Base-by-base conservation (phyloP, 2,329 filamentous ascomycete species). In the Talaromyces sp. region DNA sequence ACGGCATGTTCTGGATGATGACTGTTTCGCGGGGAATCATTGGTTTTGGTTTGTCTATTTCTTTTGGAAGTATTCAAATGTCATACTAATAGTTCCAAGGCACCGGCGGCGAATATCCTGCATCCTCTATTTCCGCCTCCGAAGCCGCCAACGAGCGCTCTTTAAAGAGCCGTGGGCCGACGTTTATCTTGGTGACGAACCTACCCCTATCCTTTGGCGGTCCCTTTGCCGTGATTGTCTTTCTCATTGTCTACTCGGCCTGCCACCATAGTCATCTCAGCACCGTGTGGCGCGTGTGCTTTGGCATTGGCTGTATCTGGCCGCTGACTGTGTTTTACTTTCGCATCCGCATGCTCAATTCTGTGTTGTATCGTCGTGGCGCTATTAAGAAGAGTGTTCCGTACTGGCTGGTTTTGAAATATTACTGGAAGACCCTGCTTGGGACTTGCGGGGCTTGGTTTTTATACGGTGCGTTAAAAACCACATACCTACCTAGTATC, bases 361-460 rank as follows among this genome's bases (percentile, higher is more conserved):
- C 73, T 55, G 81, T 73, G 68, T 81, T 82, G 10, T 83, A 82
- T 64, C 78, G 78, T 30, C 80, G 80, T 1, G 80, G 82, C 4
- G 83, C 83, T 0, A 85, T 85, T 70, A 83, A 85, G 66, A 72
- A 68, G 23, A 70, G 71, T 7, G 79, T 86, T 0, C 81, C 83
- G 0, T 83, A 86, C 64, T 65, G 69, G 1, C 74, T 86, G 0
- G 76, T 84, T 5, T 42, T 83, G 9, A 75, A 75, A 23, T 85
- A 80, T 68, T 86, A 86, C 14, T 85, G 83, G 83, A 81, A 78
- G 66, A 73, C 78, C 2, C 70, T 86, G 10, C 72, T 82, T 34
- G 82, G 84, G 9, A 84, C 83, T 9, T 82, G 78, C 60, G 78
- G 81, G 9, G 83, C 83, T 56, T 85, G 82, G 81, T 85, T 85